Conservation (phyloP, 1,284 basidiomycete genomes). For the Polyporus tsugae region DNA sequence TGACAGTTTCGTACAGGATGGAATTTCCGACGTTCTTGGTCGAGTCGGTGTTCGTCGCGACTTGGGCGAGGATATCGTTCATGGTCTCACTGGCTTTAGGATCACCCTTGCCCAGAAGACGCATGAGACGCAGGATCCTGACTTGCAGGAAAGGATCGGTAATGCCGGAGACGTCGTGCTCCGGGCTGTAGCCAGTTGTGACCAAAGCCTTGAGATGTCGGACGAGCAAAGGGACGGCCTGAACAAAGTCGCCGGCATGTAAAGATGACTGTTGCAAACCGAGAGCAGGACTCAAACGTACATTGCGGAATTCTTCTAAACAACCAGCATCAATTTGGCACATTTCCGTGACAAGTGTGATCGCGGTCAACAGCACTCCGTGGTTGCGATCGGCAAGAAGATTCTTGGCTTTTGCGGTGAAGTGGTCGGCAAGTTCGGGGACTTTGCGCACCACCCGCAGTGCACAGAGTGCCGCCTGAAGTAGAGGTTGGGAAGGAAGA, state of each 20-base stretch:
- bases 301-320: constrained; percentile 90
- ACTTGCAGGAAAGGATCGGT: constrained; percentile 99
- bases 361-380: constrained; percentile 92
- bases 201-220: constrained; percentile 96
- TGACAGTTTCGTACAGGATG: constrained; percentile 97
- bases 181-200: constrained; percentile 97
- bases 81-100: constrained; percentile 92
- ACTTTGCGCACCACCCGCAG: constrained; percentile 96
- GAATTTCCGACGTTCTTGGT: constrained; percentile 99
- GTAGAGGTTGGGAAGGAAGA: constrained; percentile 10
- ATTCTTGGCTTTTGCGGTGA: constrained; percentile 87
- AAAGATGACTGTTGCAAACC: neutral
- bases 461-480: constrained; percentile 95
- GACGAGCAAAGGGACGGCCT: constrained; percentile 94
- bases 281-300: constrained; percentile 44
- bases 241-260: constrained; percentile 14
- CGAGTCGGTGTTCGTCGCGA: constrained; percentile 98
- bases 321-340: constrained; percentile 81
- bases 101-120: constrained; percentile 89
- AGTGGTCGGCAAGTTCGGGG: constrained; percentile 96
- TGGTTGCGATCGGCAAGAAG: constrained; percentile 97
- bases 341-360: constrained; percentile 97
- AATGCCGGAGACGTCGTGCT: constrained; percentile 99
- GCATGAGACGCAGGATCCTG: constrained; percentile 94
- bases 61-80: constrained; percentile 99